A percentile compares a stretch with the other conserved stretches of the same genome.
phyloP scores from a whole-genome alignment of 306 rosid species.

The Vicia faba region DNA sequence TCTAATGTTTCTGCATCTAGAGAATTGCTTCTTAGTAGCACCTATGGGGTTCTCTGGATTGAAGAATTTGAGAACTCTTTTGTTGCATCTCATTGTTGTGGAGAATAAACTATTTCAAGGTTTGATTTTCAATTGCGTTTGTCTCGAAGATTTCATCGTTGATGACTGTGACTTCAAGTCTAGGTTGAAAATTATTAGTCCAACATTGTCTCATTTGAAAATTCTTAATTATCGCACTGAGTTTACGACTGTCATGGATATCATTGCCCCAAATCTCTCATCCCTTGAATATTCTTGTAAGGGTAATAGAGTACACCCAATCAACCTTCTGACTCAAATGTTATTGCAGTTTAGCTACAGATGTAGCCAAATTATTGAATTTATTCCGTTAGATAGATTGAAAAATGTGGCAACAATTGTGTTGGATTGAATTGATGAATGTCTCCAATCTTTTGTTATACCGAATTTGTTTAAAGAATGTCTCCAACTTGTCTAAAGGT shows the following conservation, averaged over 20 bases:
- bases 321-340: too few relatives aligned
- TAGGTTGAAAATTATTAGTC: background rate
- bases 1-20: background rate
- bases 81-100: background rate
- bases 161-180: background rate
- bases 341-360: too few relatives aligned
- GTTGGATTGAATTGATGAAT: too few relatives aligned
- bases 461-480: too few relatives aligned
- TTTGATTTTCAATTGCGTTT: background rate
- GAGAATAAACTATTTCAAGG: background rate
- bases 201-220: background rate
- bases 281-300: background rate
- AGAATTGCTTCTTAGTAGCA: background rate
- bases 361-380: too few relatives aligned
- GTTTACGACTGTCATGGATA: background rate
- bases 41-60: background rate
- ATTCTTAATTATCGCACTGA: background rate
- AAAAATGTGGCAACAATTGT: too few relatives aligned
- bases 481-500: too few relatives aligned
- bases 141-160: background rate
- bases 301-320: too few relatives aligned
- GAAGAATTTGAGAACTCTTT: conserved; percentile 1
- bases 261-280: background rate
- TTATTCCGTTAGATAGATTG: too few relatives aligned
- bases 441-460: too few relatives aligned